Conservation (phyloP, 371 early-diverging fungal genomes). For the Saksenaea oblongispora region DNA sequence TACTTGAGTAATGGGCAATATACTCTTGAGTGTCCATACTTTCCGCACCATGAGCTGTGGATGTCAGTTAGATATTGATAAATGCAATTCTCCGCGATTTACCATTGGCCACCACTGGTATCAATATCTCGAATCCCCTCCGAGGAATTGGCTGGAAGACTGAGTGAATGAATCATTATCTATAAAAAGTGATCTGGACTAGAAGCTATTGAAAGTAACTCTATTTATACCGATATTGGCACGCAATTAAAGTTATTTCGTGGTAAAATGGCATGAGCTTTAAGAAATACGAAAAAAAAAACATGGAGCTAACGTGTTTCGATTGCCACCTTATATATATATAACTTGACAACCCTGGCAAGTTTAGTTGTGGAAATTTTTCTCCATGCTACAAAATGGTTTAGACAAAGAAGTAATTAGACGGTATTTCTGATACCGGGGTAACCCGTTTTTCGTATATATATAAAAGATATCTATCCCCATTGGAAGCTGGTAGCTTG, state of each 20-base stretch:
- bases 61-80: neutral
- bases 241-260: neutral
- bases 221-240: neutral
- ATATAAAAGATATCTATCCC: too few species aligned
- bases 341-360: too few species aligned
- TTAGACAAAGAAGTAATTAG: too few species aligned
- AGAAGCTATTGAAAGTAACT: neutral
- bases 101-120: slow-evolving; percentile 24
- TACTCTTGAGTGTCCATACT: slow-evolving; percentile 21
- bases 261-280: neutral
- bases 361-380: too few species aligned
- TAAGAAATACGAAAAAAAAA: neutral
- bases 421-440: too few species aligned
- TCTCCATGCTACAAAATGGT: too few species aligned
- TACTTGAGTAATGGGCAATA: slow-evolving; percentile 20
- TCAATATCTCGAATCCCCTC: slow-evolving; percentile 8
- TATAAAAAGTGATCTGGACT: neutral
- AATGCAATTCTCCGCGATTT: neutral
- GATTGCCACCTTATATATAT: too few species aligned
- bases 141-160: neutral
- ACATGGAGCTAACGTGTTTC: too few species aligned
- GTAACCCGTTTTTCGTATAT: too few species aligned
- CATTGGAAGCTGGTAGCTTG: too few species aligned
- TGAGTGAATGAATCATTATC: neutral
- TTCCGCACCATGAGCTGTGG: slow-evolving; percentile 26